Base-by-base conservation (phyloP, 2,329 filamentous ascomycete genomes). In the Paecilomyces niveus region DNA sequence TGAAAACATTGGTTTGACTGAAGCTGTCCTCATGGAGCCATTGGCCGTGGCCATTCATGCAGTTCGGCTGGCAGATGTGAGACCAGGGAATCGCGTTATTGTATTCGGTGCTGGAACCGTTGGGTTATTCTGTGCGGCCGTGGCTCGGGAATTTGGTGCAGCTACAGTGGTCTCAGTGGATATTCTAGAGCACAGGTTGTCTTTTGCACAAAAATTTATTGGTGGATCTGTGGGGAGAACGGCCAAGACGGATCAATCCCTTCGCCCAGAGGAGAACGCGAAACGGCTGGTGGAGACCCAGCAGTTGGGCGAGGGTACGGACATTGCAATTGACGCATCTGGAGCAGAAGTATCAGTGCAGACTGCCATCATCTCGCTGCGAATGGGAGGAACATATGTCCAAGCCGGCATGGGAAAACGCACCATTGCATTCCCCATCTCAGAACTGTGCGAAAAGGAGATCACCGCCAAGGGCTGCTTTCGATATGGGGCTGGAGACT, bases 91-190 rank as follows among this genome's bases (percentile, higher is more conserved):
- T 54, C 65, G 69, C 9, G 62, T 78, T 4, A 51, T 88, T n/a
- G 81, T 88, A 29, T 80, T 87, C n/a, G 85, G 85, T 15, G 84
- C 85, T 10, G 85, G 85, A 15, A 82, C 85, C 1, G 81, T 88
- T 31, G 85, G 85, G 1, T 74, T 88, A 2, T 74, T 88, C 52
- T 85, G 83, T 11, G 84, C 85, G 3, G 83, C 83, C 21, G 85
- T 87, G 78, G 84, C 85, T 3, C 75, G 82, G 29, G 81, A 84
- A 64, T 82, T 83, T 10, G 85, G 84, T 26, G 86, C 51, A 33
- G 18, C n/a, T 18, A 76, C 78, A 32, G 81, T 87, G 26, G 84
- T 83, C 6, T 84, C 86, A 54, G 80, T 81, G 11, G 85, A 87
- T 61, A 76, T 88, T 18, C 82, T 85, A 58, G 76, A 77, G 39